These are phyloP conservation scores for Trypanosomatidae sp. DNA, from an alignment of 208 protist species.

Conservation along the genomic window DNA sequence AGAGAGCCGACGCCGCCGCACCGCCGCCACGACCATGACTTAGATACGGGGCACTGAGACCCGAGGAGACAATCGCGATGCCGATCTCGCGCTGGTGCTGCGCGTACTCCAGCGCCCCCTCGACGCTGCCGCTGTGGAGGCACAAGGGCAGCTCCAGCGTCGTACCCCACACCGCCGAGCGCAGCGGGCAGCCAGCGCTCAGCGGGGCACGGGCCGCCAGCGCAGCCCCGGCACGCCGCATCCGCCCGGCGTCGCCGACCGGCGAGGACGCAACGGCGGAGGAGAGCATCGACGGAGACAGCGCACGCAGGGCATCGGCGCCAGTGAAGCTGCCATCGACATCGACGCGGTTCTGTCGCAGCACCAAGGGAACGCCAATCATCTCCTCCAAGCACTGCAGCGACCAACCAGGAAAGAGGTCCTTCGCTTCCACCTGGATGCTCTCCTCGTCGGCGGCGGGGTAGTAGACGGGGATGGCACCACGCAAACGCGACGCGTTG, in stretches of 20 bases:
- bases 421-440: constrained; percentile 28
- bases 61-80: constrained; percentile 26
- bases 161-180: constrained; percentile 31
- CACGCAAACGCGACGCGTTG: too few relatives aligned
- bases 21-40: too few relatives aligned
- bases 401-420: constrained; percentile 49
- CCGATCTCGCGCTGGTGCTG: constrained; percentile 44
- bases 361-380: constrained; percentile 35
- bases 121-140: constrained; percentile 28
- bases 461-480: too few relatives aligned
- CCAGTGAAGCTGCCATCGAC: constrained; percentile 16
- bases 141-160: constrained; percentile 42
- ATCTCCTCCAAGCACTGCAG: constrained; percentile 54
- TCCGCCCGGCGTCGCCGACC: too few relatives aligned
- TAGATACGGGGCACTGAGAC: too few relatives aligned
- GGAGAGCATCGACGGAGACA: constrained; percentile 7
- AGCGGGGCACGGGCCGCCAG: too few relatives aligned
- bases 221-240: too few relatives aligned
- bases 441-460: constrained; percentile 33
- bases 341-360: constrained; percentile 31
- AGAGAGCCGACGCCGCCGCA: too few relatives aligned
- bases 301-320: background rate
- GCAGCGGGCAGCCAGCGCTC: constrained; percentile 21
- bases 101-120: constrained; percentile 42
- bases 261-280: too few relatives aligned